Percentiles rank a stretch among this genome's conserved stretches.
Conservation (phyloP, 805 yeast species). For the Vanderwaltozyma polyspora region DNA sequence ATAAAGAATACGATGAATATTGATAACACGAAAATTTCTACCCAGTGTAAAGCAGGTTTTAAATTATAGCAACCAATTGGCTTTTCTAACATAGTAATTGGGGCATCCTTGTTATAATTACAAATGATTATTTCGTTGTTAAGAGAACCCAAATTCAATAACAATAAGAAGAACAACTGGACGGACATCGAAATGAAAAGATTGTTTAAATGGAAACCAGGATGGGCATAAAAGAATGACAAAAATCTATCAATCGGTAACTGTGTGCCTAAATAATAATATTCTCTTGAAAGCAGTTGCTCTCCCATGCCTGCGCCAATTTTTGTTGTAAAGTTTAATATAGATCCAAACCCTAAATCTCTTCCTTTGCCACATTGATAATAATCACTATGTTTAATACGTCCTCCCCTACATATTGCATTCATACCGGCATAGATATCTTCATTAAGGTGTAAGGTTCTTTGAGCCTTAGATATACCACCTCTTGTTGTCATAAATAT, state of each 20-base stretch:
- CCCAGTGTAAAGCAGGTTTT: conserved; percentile 83
- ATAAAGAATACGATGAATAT: conserved; percentile 89
- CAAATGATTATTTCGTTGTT: conserved; percentile 64
- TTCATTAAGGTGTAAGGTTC: conserved; percentile 84
- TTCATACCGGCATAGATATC: conserved; percentile 95
- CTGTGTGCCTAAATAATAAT: conserved; percentile 81
- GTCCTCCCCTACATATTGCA: conserved; percentile 80
- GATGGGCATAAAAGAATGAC: conserved; percentile 92
- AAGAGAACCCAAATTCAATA: conserved; percentile 71
- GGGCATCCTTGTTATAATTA: conserved; percentile 49
- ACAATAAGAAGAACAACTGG: conserved; percentile 72
- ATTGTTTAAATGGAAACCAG: conserved; percentile 91
- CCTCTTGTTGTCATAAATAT: conserved; percentile 92
- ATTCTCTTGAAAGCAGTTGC: conserved; percentile 83
- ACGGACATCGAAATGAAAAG: conserved; percentile 77
- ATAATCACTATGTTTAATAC: conserved; percentile 90
- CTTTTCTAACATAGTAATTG: conserved; percentile 58
- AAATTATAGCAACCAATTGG: conserved; percentile 84
- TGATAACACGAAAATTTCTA: conserved; percentile 74
- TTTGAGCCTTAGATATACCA: conserved; percentile 90
- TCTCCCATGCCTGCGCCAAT: conserved; percentile 99
- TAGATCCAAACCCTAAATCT: conserved; percentile 87
- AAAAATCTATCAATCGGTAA: conserved; percentile 81
- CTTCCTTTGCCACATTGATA: conserved; percentile 96
- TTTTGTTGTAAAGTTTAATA: conserved; percentile 85